Evolutionary conservation across 2,329 filamentous ascomycete species (phyloP).

Genomic region (Exserohilum turcica): DNA sequence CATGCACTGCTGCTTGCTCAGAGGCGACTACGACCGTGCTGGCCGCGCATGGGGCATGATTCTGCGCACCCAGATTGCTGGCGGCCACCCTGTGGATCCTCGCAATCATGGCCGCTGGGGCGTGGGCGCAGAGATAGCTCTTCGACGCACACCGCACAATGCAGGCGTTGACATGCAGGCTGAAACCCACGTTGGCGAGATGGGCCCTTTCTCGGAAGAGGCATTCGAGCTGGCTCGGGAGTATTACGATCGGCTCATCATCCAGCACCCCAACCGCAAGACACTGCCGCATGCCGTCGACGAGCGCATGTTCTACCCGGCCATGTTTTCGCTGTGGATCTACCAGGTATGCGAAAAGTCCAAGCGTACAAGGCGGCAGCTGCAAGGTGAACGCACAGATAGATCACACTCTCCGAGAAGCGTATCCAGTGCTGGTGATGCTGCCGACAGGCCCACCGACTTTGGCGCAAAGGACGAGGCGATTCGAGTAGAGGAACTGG

Average conservation of each 20-base stretch:
- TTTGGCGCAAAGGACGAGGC: slow-evolving; percentile 28
- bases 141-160: slow-evolving; percentile 56
- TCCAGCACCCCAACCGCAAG: slow-evolving; percentile 71
- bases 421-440: slow-evolving; percentile 17
- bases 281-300: slow-evolving; percentile 65
- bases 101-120: slow-evolving; percentile 76
- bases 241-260: slow-evolving; percentile 79
- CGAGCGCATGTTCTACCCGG: slow-evolving; percentile 78
- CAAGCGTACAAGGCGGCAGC: slow-evolving; percentile 53
- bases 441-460: slow-evolving; percentile 12
- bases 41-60: slow-evolving; percentile 77
- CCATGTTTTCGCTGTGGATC: slow-evolving; percentile 80
- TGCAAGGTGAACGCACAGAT: slow-evolving; percentile 3
- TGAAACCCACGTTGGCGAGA: slow-evolving; percentile 2
- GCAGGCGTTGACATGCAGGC: neutral
- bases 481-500: slow-evolving; percentile 59
- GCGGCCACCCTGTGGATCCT: slow-evolving; percentile 65
- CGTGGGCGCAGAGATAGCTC: slow-evolving; percentile 81
- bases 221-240: slow-evolving; percentile 64
- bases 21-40: slow-evolving; percentile 73
- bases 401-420: slow-evolving; percentile 17
- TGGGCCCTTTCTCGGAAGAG: slow-evolving; percentile 37
- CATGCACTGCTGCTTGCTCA: slow-evolving; percentile 72
- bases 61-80: slow-evolving; percentile 64
- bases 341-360: slow-evolving; percentile 69